Conservation (phyloP, 75 land plant species). For the Pseudotsuga menziesii region DNA sequence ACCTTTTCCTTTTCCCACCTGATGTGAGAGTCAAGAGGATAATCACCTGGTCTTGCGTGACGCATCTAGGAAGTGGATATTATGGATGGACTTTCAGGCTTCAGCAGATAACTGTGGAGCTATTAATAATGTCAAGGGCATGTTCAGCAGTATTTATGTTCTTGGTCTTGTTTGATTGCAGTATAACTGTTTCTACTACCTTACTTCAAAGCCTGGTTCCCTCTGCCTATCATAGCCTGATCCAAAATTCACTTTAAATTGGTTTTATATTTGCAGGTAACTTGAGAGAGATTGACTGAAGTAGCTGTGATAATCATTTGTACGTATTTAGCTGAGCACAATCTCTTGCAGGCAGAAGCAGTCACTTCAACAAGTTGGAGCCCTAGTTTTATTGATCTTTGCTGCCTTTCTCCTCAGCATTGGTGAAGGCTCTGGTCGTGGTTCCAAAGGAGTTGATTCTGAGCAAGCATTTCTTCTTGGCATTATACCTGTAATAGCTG, state of each 20-base stretch:
- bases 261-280: neutral
- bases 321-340: constrained; percentile 10
- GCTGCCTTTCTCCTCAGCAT: constrained; percentile 87
- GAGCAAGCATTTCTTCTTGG: constrained; percentile 68
- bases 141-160: neutral
- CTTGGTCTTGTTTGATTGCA: neutral
- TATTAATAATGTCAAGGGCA: neutral
- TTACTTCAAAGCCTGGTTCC: neutral
- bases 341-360: constrained; percentile 78
- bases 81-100: neutral
- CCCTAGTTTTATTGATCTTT: constrained; percentile 65
- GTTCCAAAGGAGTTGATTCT: constrained; percentile 26
- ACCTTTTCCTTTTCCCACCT: neutral
- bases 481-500: constrained; percentile 85
- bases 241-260: constrained; percentile 4
- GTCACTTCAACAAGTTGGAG: constrained; percentile 82
- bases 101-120: constrained; percentile 2
- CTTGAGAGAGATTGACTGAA: neutral
- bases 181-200: constrained; percentile 5
- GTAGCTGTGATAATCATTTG: constrained; percentile 11
- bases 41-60: neutral
- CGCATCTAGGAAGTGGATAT: neutral
- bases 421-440: constrained; percentile 75
- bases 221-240: neutral
- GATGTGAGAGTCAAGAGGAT: neutral